Evolutionary conservation across 129 eudicot species (phyloP).

Genomic region (Deinandra increscens): DNA sequence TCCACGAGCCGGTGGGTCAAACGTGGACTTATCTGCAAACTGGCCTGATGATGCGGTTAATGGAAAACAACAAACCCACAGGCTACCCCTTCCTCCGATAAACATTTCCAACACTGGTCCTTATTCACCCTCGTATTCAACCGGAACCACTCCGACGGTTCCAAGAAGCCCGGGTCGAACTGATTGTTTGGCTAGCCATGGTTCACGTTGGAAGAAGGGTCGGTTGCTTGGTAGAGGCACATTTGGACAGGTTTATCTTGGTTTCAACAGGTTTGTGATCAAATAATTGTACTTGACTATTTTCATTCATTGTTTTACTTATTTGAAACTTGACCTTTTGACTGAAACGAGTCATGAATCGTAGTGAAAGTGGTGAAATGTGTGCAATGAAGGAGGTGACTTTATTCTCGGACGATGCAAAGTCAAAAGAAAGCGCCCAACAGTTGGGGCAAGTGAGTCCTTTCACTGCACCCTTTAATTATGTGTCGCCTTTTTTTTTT

Average conservation of each 20-base stretch:
- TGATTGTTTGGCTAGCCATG: slow-evolving; percentile 39
- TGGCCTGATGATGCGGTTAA: slow-evolving; percentile 37
- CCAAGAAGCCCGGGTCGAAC: slow-evolving; percentile 47
- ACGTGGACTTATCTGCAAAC: slow-evolving; percentile 30
- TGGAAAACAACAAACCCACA: slow-evolving; percentile 48
- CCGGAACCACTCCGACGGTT: slow-evolving; percentile 39
- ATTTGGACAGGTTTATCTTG: slow-evolving; percentile 68
- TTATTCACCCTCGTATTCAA: slow-evolving; percentile 50
- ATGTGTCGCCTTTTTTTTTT: neutral
- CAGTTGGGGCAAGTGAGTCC: slow-evolving; percentile 64
- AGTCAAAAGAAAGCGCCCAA: slow-evolving; percentile 55
- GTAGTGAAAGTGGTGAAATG: slow-evolving; percentile 68
- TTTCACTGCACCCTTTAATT: slow-evolving; percentile 7
- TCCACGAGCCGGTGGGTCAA: slow-evolving; percentile 44
- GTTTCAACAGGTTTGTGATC: slow-evolving; percentile 54
- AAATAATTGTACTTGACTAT: neutral
- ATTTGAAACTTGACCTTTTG: neutral
- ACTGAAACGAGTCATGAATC: slow-evolving; percentile 9
- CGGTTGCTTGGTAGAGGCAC: slow-evolving; percentile 66
- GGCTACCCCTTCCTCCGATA: slow-evolving; percentile 59
- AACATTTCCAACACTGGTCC: slow-evolving; percentile 39
- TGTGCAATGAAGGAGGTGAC: slow-evolving; percentile 77
- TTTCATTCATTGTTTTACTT: neutral
- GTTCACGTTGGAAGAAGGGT: slow-evolving; percentile 72
- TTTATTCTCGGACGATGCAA: slow-evolving; percentile 55